A percentile compares a stretch with the other conserved stretches of the same genome.
These are phyloP conservation scores for Ogataea nitratoaversa DNA, from an alignment of 805 yeast genomes.

Conservation along the genomic window DNA sequence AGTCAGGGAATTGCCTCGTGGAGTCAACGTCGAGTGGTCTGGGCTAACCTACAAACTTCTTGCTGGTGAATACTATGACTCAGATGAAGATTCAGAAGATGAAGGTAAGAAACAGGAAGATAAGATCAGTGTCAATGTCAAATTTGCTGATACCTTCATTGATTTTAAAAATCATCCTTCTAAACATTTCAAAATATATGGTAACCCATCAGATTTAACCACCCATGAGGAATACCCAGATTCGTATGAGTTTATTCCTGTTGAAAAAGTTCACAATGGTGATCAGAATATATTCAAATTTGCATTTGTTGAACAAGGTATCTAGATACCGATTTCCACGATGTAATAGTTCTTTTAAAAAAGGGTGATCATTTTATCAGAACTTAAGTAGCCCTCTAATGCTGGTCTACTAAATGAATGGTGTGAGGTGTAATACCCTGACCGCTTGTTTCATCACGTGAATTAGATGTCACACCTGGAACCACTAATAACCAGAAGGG, in stretches of 20 bases:
- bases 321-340: too few species aligned
- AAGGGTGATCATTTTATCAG: too few species aligned
- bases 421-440: too few species aligned
- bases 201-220: conserved; percentile 4
- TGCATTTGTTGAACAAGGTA: conserved; percentile 11
- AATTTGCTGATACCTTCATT: conserved; percentile 40
- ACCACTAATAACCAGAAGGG: too few species aligned
- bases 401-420: too few species aligned
- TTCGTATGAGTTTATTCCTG: conserved; percentile 24
- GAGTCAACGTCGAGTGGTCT: conserved; percentile 72
- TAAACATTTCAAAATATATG: conserved; percentile 23
- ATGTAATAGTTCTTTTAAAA: too few species aligned
- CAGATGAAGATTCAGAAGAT: conserved; percentile 28
- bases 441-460: too few species aligned
- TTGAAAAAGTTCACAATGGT: conserved; percentile 11
- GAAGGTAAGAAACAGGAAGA: conserved; percentile 23
- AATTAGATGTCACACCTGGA: too few species aligned
- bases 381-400: too few species aligned
- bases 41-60: conserved; percentile 49
- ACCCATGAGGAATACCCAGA: conserved; percentile 2
- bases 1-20: conserved; percentile 56
- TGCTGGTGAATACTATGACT: conserved; percentile 39
- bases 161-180: conserved; percentile 24
- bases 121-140: conserved; percentile 35
- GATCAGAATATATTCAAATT: conserved; percentile 2